Evolutionary conservation across 352 stramenopile species (phyloP).

Genomic region (Phytophthora chlamydospora): DNA sequence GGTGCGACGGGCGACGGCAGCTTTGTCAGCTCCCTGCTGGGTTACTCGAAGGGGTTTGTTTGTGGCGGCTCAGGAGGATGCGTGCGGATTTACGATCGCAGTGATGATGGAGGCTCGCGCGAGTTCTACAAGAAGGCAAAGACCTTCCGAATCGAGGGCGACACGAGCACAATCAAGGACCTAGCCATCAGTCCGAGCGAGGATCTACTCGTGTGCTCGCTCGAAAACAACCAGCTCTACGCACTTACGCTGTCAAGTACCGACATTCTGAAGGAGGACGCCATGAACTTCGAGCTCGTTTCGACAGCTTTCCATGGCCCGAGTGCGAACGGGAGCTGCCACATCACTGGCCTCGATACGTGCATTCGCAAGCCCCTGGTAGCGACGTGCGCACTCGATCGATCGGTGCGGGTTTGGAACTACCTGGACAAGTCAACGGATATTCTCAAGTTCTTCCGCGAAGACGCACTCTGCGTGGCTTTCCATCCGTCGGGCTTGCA

Average conservation of each 20-base stretch:
- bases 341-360: constrained; percentile 93
- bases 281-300: constrained; percentile 94
- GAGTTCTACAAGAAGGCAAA: constrained; percentile 93
- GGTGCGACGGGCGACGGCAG: constrained; percentile 67
- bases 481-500: constrained; percentile 93
- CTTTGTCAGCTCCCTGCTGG: constrained; percentile 83
- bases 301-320: constrained; percentile 89
- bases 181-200: constrained; percentile 91
- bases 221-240: constrained; percentile 92
- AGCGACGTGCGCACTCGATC: constrained; percentile 91
- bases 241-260: constrained; percentile 90
- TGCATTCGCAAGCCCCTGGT: constrained; percentile 93
- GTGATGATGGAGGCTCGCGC: constrained; percentile 66
- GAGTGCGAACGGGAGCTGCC: constrained; percentile 53
- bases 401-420: constrained; percentile 94
- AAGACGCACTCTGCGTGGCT: constrained; percentile 88
- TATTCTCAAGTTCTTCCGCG: constrained; percentile 92
- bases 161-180: constrained; percentile 77
- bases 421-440: constrained; percentile 93
- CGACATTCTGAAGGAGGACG: constrained; percentile 93
- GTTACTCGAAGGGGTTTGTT: constrained; percentile 92
- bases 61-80: constrained; percentile 77
- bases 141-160: constrained; percentile 87
- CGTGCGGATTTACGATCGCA: constrained; percentile 86
- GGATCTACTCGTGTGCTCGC: constrained; percentile 88